Base-by-base conservation (phyloP, 2,329 filamentous ascomycete species). In the Fusarium azukiicola region DNA sequence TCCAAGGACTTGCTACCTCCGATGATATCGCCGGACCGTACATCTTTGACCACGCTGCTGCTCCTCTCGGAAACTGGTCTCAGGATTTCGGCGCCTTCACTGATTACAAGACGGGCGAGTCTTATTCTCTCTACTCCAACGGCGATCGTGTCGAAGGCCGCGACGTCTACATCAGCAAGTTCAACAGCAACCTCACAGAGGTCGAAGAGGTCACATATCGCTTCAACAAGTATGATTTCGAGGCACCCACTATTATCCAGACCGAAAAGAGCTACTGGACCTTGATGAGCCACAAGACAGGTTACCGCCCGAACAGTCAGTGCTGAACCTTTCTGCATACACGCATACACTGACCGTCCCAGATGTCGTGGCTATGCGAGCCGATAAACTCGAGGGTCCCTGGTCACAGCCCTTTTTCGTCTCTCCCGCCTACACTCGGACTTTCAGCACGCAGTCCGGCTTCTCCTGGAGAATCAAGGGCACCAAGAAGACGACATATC, bases 271-370 rank as follows among this genome's bases (percentile, higher is more conserved):
- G 91, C 78, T 94, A 94, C 79, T 94, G 91, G 79, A 91, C 92
- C 0, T 80, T 94, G 47, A 93, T 94, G 92, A 93, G 91, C 78
- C 92, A 94, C 76, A 94, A 94, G 86, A 94, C 92, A 0, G 92
- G 92, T 1, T 94, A 94, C 71, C 87, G 92, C n/a, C 92, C 92
- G 2, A 94, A 94, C 68, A 93, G 84, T 84, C 52, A 61, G 82
- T 70, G 0, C 1, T 12, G 1, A 13, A 6, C 0, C 1, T 1
- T 21, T 3, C 1, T 6, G 2, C 6, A 8, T 3, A 1, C 6
- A 3, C 6, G 1, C 7, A 5, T 4, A 19, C 10, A 6, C 27
- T 36, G 49, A 80, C 42, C 2, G 0, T 4, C 0, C 1, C 12
- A 85, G 83, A 92, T 68, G 91, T 93, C 10, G 90, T 93, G n/a